Base-by-base conservation (phyloP, 1,284 basidiomycete species). In the Tilletiopsis washingtonensis region DNA sequence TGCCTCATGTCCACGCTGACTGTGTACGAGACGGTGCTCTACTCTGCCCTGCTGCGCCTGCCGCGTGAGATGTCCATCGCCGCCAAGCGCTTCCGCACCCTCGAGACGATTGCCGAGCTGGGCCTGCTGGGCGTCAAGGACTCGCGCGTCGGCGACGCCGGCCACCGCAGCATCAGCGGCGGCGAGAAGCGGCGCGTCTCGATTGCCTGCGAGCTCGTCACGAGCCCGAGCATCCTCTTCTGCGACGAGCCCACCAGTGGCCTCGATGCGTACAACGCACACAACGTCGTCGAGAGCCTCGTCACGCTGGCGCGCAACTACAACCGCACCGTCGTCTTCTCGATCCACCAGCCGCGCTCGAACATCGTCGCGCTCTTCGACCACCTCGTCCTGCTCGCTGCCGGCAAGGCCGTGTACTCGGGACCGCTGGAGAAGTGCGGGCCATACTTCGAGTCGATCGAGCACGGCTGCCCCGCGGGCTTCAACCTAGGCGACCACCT, bases 201-300 rank as follows among this genome's bases (percentile, higher is more conserved):
- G 0, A 97, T 98, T 58, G 93, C 93, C n/a, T 97, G 93, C 73
- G 93, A 97, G 75, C 79, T 98, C 21, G 93, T 97, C 34, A 98
- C 91, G 0, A 89, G 87, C 45, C 42, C 42, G 12, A 90, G 87
- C 0, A 91, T 98, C 51, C 75, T 98, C 40, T 94, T 97, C 79
- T 79, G 96, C 48, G 93, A 98, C 67, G 93, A 98, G 69, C 93
- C 93, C 2, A 97, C 91, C 0, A 90, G 87, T 47, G 91, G 88
- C 0, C 38, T 67, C 25, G 93, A 98, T 67, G 84, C 91, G 0
- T 96, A 84, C 77, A 97, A 97, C 64, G 93, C 93, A 0, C 85
- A 81, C 77, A 96, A 94, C 61, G 93, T 98, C 54, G 80, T 98
- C 29, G 88, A 93, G 46, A 84, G 84, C 24, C 79, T 98, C 27